phyloP scores from a whole-genome alignment of 2,329 filamentous ascomycete genomes.

The Xylariaceae sp. region DNA sequence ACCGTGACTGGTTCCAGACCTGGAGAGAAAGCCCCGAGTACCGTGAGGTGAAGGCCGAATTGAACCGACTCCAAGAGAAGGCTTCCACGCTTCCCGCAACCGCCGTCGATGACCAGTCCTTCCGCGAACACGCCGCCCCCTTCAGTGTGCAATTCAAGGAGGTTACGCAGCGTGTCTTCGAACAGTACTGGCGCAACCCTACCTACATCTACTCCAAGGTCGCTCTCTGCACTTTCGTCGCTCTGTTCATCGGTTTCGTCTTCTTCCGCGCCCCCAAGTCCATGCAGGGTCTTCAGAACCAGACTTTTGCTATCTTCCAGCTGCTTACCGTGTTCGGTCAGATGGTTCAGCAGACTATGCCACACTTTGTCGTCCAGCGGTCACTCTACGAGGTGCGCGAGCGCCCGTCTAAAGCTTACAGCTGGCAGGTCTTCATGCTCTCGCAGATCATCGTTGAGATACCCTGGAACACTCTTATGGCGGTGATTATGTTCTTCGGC shows the following conservation, averaged over 20 bases:
- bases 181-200: constrained; percentile 89
- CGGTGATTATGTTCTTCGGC: constrained; percentile 69
- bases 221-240: constrained; percentile 56
- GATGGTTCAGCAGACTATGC: constrained; percentile 76
- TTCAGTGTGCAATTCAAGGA: constrained; percentile 62
- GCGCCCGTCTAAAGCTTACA: constrained; percentile 76
- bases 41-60: constrained; percentile 49
- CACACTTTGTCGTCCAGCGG: constrained; percentile 77
- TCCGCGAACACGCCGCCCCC: constrained; percentile 75
- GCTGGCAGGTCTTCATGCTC: constrained; percentile 80
- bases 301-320: constrained; percentile 84
- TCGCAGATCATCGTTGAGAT: constrained; percentile 80
- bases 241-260: constrained; percentile 77
- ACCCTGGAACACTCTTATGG: constrained; percentile 75
- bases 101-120: constrained; percentile 40
- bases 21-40: constrained; percentile 44
- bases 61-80: constrained; percentile 50
- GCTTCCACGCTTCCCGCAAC: constrained; percentile 33
- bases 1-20: constrained; percentile 60
- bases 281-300: constrained; percentile 75
- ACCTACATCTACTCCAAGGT: constrained; percentile 84
- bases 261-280: constrained; percentile 69
- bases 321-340: constrained; percentile 76
- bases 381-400: constrained; percentile 81
- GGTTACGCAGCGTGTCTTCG: constrained; percentile 70